Evolutionary conservation across 129 eudicot species (phyloP), one percentile per base, ranked within the genome.

Genomic region (Logfia minima): DNA sequence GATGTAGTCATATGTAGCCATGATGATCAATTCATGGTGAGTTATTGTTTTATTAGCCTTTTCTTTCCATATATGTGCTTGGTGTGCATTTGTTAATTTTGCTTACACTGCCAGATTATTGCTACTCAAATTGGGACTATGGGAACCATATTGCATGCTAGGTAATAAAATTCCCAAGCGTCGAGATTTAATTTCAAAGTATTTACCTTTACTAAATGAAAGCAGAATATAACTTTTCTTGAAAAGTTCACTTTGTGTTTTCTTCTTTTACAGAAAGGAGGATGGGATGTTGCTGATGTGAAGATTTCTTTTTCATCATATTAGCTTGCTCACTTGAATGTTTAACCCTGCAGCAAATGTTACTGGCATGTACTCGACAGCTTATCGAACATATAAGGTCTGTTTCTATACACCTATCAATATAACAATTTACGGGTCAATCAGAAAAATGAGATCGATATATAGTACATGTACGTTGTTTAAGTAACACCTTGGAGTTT

Each of bases 121-220:
- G 97, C 86, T 22, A 94, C 93, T 65, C 97, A 94, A 84, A 87
- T 94, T 21, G 98, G 98, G 86, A 94, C 97, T 76, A 80, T 94
- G 96, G 98, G 98, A 62, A 94, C 98, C 19, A 83, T 91, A 66
- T 26, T 94, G 78, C 95, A 91, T 52, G 98, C 97, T 66, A 91
- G 96, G 97, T 92, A 31, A 76, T 35, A 35, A 37, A 51, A 43
- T 19, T 37, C 48, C 22, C 73, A 51, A 48, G 7, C 26, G 21
- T 64, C 11, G 18, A 74, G 13, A 39, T 39, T 39, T 9, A 13
- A 39, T 8, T 39, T 45, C 17, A 13, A 45, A 45, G 53, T 9
- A 2, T 43, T 43, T 9, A 43, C 16, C 52, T 9, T 10, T 45
- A 13, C 53, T 3, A 2, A 45, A 9, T 45, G 13, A 14, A 45